Evolutionary conservation across 2,329 filamentous ascomycete genomes (phyloP), one percentile per base, ranked within the genome.

Genomic region (Reticulascus tulasneorum): DNA sequence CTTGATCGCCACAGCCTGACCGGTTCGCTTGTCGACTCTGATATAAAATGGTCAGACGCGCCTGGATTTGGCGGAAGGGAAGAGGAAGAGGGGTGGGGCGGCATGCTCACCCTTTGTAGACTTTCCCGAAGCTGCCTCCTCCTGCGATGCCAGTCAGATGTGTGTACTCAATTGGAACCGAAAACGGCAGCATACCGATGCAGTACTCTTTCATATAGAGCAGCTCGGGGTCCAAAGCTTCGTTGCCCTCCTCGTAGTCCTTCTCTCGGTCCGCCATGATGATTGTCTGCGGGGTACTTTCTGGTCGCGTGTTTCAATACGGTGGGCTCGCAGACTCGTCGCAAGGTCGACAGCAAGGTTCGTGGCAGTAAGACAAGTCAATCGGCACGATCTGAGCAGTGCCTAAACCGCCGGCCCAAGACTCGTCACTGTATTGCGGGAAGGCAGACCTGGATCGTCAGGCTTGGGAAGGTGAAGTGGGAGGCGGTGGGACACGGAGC

Each of bases 121-220:
- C 93, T 65, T 94, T 94, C 56, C 93, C 93, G 67, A 98, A 98
- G 64, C 91, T 97, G 44, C 93, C 93, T 51, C 93, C 93, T 51
- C 93, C 91, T 89, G 53, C 36, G 35, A 36, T 38, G 35, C 21
- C 33, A n/a, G n/a, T 54, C 53, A 54, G 50, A 39, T 44, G 40
- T 12, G 15, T 32, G 29, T 42, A 32, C 40, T 37, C 37, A 13
- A 40, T 19, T 18, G 13, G 35, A 31, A 23, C 23, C 36, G 35
- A 30, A 28, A 33, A 22, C 37, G 33, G 35, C 40, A 32, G 37
- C 77, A 51, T 63, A 88, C 84, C 85, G 63, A 93, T 91, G 67
- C 85, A 90, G 58, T 82, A 87, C 63, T 93, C 86, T 66, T 94
- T 96, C 44, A 87, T 94, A 63, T 96, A 98, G 35, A 97, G 75